phyloP scores from a whole-genome alignment of 371 early-diverging fungal genomes.

The Zychaea mexicana region DNA sequence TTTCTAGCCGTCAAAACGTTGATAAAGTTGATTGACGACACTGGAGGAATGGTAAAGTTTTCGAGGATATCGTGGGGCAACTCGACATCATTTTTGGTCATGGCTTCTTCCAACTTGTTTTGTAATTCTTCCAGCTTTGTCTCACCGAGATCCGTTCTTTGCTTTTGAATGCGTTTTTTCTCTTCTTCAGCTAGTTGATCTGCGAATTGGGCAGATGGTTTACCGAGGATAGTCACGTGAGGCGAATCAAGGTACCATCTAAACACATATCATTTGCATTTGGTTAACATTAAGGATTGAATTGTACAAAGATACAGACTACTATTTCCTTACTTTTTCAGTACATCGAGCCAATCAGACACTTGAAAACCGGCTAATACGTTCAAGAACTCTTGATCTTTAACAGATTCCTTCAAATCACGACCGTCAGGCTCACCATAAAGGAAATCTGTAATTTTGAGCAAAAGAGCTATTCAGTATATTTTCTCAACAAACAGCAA shows the following conservation, averaged over 20 bases:
- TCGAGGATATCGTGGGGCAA: constrained; percentile 63
- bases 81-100: constrained; percentile 56
- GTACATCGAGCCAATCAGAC: constrained; percentile 53
- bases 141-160: constrained; percentile 54
- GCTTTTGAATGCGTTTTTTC: constrained; percentile 56
- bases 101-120: constrained; percentile 52
- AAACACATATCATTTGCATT: too few species aligned
- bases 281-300: too few species aligned
- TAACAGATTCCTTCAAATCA: constrained; percentile 48
- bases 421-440: constrained; percentile 62
- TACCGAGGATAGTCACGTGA: constrained; percentile 57
- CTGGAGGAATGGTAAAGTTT: constrained; percentile 60
- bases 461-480: too few species aligned
- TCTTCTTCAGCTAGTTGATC: constrained; percentile 59
- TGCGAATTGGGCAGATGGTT: constrained; percentile 66
- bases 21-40: constrained; percentile 63
- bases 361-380: constrained; percentile 45
- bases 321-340: constrained; percentile 44
- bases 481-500: too few species aligned
- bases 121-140: constrained; percentile 53
- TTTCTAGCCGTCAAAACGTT: constrained; percentile 60
- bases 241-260: constrained; percentile 61
- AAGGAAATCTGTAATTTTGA: constrained; percentile 57
- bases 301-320: not conserved
- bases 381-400: constrained; percentile 55